Evolutionary conservation across 148 eudicot genomes (phyloP).

Genomic region (Vaccinium vitisidaea): DNA sequence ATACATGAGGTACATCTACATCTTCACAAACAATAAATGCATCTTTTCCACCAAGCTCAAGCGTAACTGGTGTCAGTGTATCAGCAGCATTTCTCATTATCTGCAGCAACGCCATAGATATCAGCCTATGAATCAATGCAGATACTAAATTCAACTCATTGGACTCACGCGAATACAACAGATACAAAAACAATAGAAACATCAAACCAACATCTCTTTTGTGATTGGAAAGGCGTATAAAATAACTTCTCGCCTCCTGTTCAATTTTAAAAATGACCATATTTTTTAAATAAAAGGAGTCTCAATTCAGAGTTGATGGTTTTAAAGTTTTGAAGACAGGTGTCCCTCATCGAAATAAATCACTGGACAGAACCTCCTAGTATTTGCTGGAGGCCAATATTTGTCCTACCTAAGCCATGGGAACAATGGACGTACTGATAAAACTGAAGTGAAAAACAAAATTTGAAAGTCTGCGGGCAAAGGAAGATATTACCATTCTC

Average conservation of each 20-base stretch:
- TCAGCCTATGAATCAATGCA: background rate
- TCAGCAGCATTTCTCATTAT: slow-evolving; percentile 94
- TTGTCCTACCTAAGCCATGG: background rate
- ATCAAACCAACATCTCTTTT: background rate
- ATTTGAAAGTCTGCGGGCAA: background rate
- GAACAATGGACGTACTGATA: background rate
- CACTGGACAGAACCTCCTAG: background rate
- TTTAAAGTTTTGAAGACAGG: background rate
- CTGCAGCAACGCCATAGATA: slow-evolving; percentile 37
- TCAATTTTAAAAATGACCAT: background rate
- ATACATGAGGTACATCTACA: slow-evolving; percentile 84
- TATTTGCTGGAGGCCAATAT: slow-evolving; percentile 6
- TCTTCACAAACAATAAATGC: slow-evolving; percentile 98
- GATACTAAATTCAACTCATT: background rate
- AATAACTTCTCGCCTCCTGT: background rate
- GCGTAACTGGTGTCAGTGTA: slow-evolving; percentile 92
- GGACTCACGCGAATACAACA: background rate
- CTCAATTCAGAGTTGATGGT: background rate
- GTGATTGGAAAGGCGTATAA: background rate
- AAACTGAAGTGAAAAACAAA: background rate
- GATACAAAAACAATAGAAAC: background rate
- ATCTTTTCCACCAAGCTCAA: slow-evolving; percentile 99
- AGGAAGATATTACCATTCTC: slow-evolving; percentile 55
- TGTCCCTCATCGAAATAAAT: background rate
- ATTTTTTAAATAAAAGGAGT: slow-evolving; percentile 10